phyloP scores from a whole-genome alignment of 1,139 yeast genomes.

The Ogataea hybrid region DNA sequence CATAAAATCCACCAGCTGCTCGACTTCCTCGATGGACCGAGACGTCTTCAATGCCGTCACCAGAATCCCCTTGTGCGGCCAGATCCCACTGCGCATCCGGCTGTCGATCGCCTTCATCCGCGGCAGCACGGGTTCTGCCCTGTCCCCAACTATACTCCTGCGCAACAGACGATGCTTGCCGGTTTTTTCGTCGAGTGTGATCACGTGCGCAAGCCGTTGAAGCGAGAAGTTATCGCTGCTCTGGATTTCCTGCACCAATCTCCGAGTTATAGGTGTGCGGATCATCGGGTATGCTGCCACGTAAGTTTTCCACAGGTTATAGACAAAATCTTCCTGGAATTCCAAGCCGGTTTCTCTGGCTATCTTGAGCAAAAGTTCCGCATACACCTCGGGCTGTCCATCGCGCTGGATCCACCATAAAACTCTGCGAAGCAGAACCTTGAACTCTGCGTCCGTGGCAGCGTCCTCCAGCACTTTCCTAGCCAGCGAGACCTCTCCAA shows the following conservation, averaged over 20 bases:
- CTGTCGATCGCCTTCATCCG: slow-evolving; percentile 22
- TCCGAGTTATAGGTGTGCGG: slow-evolving; percentile 15
- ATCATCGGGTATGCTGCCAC: slow-evolving; percentile 21
- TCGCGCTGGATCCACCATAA: slow-evolving; percentile 10
- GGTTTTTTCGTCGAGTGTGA: slow-evolving; percentile 2
- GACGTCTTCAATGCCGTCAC: slow-evolving; percentile 20
- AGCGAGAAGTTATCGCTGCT: background rate
- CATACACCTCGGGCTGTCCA: slow-evolving; percentile 14
- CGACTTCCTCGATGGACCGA: slow-evolving; percentile 17
- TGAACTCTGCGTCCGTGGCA: slow-evolving; percentile 9
- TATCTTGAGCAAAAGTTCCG: slow-evolving; percentile 12
- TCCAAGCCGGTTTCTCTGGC: slow-evolving; percentile 11
- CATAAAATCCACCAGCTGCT: slow-evolving; percentile 12
- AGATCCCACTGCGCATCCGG: slow-evolving; percentile 24
- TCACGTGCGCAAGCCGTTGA: slow-evolving; percentile 9
- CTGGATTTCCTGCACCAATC: slow-evolving; percentile 1
- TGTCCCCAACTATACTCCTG: slow-evolving; percentile 7
- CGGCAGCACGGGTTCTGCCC: slow-evolving; percentile 13
- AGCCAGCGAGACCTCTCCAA: slow-evolving; percentile 16
- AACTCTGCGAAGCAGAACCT: slow-evolving; percentile 2
- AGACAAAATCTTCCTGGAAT: slow-evolving; percentile 10
- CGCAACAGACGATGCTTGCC: slow-evolving; percentile 2
- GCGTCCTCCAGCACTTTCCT: slow-evolving; percentile 9
- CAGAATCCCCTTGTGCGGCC: slow-evolving; percentile 22
- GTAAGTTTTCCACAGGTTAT: slow-evolving; percentile 21